A percentile compares a stretch with the other conserved stretches of the same genome.
These are phyloP conservation scores for Diatrype stigma DNA, from an alignment of 2,329 filamentous ascomycete genomes.

Conservation along the genomic window DNA sequence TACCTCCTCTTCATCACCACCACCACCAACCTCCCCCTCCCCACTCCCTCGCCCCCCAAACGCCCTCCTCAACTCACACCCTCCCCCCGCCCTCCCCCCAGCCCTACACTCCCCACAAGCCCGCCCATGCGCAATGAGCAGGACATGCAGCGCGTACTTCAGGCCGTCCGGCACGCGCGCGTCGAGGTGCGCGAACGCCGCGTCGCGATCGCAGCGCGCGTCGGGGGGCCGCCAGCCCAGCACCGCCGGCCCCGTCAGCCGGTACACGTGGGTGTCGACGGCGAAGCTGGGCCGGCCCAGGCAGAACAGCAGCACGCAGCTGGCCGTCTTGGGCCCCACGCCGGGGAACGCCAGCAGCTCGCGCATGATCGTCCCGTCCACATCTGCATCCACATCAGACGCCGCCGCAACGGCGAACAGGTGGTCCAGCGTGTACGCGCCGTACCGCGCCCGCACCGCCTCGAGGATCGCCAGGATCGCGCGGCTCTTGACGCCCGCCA, in stretches of 20 bases:
- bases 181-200: constrained; percentile 48
- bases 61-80: constrained; percentile 37
- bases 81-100: constrained; percentile 34
- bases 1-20: constrained; percentile 4
- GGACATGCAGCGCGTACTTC: constrained; percentile 47
- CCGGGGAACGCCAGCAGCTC: constrained; percentile 47
- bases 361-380: too few species aligned
- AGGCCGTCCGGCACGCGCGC: constrained; percentile 41
- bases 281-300: constrained; percentile 44
- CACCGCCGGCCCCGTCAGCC: constrained; percentile 43
- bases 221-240: constrained; percentile 43
- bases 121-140: constrained; percentile 45
- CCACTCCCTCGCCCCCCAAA: constrained; percentile 31
- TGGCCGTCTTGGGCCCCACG: constrained; percentile 52
- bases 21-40: constrained; percentile 21
- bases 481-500: constrained; percentile 68
- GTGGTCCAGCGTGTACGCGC: constrained; percentile 45
- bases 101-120: constrained; percentile 42
- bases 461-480: constrained; percentile 66
- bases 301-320: constrained; percentile 50
- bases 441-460: constrained; percentile 50
- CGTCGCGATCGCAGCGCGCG: constrained; percentile 39
- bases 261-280: constrained; percentile 50
- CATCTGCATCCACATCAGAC: constrained; percentile 40
- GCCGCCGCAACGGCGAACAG: constrained; percentile 39